These are phyloP conservation scores for Sclerotinia sclerotiorum DNA, from an alignment of 2,329 filamentous ascomycete genomes.

Conservation along the genomic window DNA sequence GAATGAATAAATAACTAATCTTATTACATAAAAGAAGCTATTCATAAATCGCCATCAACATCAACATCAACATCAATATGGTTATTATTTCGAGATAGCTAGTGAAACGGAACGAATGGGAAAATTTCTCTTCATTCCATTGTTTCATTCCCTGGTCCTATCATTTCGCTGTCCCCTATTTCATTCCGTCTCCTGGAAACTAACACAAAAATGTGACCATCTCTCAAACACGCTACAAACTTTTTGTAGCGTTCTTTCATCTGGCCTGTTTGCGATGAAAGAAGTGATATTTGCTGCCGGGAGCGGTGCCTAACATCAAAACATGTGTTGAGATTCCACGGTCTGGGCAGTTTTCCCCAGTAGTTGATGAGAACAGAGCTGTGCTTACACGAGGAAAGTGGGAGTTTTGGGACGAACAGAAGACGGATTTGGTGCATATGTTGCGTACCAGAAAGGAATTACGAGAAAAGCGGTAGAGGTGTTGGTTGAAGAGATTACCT, in stretches of 20 bases:
- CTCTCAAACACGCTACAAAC: slow-evolving; percentile 38
- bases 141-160: background rate
- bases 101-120: background rate
- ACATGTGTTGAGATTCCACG: slow-evolving; percentile 54
- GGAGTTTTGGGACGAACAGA: slow-evolving; percentile 59
- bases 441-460: slow-evolving; percentile 58
- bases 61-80: background rate
- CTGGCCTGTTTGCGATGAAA: slow-evolving; percentile 50
- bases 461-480: slow-evolving; percentile 57
- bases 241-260: slow-evolving; percentile 53
- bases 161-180: background rate
- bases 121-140: background rate
- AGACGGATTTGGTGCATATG: slow-evolving; percentile 62
- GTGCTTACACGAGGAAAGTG: slow-evolving; percentile 59
- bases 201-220: background rate
- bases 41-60: background rate
- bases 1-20: too few relatives aligned
- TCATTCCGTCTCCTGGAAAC: background rate
- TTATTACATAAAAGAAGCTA: too few relatives aligned
- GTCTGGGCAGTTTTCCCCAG: slow-evolving; percentile 65
- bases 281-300: slow-evolving; percentile 56
- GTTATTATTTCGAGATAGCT: background rate
- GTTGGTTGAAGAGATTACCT: slow-evolving; percentile 70
- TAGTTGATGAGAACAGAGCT: slow-evolving; percentile 51
- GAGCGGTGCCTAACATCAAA: slow-evolving; percentile 55